These are phyloP conservation scores for Ampelocalamus luodianensis DNA, from an alignment of 176 grass and related monocot genomes.

Conservation along the genomic window DNA sequence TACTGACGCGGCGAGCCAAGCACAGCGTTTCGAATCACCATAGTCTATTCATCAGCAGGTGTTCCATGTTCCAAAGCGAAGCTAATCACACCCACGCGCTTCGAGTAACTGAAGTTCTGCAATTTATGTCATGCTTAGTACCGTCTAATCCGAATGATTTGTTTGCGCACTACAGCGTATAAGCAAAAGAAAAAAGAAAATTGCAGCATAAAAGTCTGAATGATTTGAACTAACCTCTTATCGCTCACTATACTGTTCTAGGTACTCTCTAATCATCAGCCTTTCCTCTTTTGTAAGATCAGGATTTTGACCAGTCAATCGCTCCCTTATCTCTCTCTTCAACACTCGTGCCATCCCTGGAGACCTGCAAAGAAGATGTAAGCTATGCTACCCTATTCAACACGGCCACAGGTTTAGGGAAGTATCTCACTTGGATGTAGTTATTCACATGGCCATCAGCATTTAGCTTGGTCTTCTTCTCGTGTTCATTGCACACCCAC, in stretches of 20 bases:
- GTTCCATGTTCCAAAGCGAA: not conserved
- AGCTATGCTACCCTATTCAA: not conserved
- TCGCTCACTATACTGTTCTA: slow-evolving; percentile 54
- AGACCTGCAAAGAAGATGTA: slow-evolving; percentile 50
- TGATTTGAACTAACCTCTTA: slow-evolving; percentile 34
- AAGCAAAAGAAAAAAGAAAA: not conserved
- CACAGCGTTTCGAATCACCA: not conserved
- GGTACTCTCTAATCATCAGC: slow-evolving; percentile 74
- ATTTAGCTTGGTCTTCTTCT: slow-evolving; percentile 65
- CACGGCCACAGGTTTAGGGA: no score
- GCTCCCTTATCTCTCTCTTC: slow-evolving; percentile 62
- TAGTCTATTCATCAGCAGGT: not conserved
- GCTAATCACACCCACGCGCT: not conserved
- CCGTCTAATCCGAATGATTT: not conserved
- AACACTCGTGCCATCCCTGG: slow-evolving; percentile 44
- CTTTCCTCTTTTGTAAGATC: slow-evolving; percentile 71
- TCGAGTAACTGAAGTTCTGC: not conserved
- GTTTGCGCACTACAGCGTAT: not conserved
- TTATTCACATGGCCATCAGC: slow-evolving; percentile 89
- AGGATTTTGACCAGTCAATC: slow-evolving; percentile 57
- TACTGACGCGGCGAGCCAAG: slow-evolving; percentile 9
- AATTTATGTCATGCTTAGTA: not conserved
- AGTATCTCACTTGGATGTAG: slow-evolving; percentile 70
- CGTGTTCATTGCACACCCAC: slow-evolving; percentile 71
- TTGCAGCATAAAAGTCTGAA: not conserved